A percentile compares a stretch with the other conserved stretches of the same genome.
These are phyloP conservation scores for Drechslerella dactyloides DNA, from an alignment of 2,329 filamentous ascomycete genomes.

Conservation along the genomic window DNA sequence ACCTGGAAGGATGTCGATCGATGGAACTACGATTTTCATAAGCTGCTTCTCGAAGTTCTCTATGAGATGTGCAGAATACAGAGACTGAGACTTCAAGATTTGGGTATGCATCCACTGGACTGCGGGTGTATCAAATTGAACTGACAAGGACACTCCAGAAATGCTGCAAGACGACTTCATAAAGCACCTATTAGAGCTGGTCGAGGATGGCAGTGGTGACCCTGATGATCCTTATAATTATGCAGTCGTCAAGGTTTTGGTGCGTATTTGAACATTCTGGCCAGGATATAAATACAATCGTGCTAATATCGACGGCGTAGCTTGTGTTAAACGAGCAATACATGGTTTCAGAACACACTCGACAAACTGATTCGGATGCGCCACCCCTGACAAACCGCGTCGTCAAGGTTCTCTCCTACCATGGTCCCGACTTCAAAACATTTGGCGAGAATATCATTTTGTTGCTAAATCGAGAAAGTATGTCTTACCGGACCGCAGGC, in stretches of 20 bases:
- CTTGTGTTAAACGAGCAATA: conserved; percentile 98
- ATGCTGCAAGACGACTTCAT: conserved; percentile 77
- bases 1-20: conserved; percentile 68
- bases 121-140: neutral
- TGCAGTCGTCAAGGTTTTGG: conserved; percentile 87
- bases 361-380: conserved; percentile 33
- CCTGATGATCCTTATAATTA: conserved; percentile 90
- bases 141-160: conserved; percentile 31
- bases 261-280: conserved; percentile 60
- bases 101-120: conserved; percentile 66
- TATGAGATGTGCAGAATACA: conserved; percentile 98
- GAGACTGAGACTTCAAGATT: conserved; percentile 75
- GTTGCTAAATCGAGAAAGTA: conserved; percentile 86
- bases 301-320: conserved; percentile 60
- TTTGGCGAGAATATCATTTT: conserved; percentile 98
- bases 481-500: conserved; percentile 14
- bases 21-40: conserved; percentile 74
- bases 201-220: conserved; percentile 81
- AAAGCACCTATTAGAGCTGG: conserved; percentile 80
- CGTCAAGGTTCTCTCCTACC: conserved; percentile 83
- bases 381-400: conserved; percentile 82
- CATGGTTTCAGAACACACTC: conserved; percentile 75
- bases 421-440: conserved; percentile 83
- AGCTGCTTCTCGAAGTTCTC: conserved; percentile 81
- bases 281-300: conserved; percentile 24